Conservation (phyloP, 2,329 filamentous ascomycete species). For the Calonectria leucothoes region DNA sequence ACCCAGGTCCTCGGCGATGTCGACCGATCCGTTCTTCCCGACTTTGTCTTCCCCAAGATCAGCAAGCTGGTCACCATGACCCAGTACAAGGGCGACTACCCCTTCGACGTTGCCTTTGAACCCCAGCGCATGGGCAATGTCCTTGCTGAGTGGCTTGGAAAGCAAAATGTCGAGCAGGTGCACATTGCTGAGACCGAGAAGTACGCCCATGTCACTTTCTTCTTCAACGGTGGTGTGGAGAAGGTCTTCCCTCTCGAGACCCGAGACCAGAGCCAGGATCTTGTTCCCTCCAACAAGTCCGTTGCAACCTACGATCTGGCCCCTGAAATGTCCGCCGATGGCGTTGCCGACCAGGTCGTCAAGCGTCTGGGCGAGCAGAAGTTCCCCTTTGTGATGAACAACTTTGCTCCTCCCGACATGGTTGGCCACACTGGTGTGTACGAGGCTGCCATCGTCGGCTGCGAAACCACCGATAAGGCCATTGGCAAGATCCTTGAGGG, state of each 20-base stretch:
- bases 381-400: conserved; percentile 99
- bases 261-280: conserved; percentile 82
- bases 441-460: conserved; percentile 88
- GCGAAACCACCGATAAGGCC: conserved; percentile 88
- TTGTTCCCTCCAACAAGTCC: conserved; percentile 87
- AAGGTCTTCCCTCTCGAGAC: conserved; percentile 94
- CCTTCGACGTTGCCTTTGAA: conserved; percentile 91
- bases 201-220: conserved; percentile 99
- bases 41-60: conserved; percentile 95
- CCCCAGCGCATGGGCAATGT: conserved; percentile 98
- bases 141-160: conserved; percentile 95
- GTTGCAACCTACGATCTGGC: conserved; percentile 96
- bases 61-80: conserved; percentile 93
- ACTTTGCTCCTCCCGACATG: conserved; percentile 99
- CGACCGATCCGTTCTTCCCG: conserved; percentile 89
- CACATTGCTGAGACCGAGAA: conserved; percentile 99
- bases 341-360: conserved; percentile 87
- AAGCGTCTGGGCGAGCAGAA: conserved; percentile 87
- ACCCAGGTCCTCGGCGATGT: conserved; percentile 93
- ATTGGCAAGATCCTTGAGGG: conserved; percentile 93
- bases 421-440: conserved; percentile 99
- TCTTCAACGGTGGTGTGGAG: conserved; percentile 99
- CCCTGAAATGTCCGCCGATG: conserved; percentile 94
- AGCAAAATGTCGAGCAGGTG: conserved; percentile 90
- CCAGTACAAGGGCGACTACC: conserved; percentile 95